Evolutionary conservation across 225 moss, liverwort and hornwort species (phyloP), one percentile per base, ranked within the genome.

Genomic region (Bryoerythrophyllum caledonicum): DNA sequence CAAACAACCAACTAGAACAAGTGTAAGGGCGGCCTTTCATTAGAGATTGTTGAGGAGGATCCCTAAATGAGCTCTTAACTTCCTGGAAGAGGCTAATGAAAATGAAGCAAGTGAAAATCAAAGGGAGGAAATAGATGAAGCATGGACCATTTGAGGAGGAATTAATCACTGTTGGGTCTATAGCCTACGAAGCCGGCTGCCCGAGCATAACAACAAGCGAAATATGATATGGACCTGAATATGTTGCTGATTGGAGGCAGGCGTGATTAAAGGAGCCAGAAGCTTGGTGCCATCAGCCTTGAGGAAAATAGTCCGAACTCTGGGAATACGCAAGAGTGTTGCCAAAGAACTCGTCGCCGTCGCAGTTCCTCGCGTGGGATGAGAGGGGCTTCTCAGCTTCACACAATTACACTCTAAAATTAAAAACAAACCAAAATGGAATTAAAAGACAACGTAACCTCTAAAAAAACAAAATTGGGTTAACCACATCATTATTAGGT

Each of bases 321-420:
- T 82, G 49, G 89, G 76, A 63, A 90, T 90, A 63, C 94, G 88
- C 73, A 99, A 75, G 20, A 99, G 82, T 38, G 93, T 90, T 46
- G 97, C 97, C 81, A 99, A 85, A 43, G 93, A 88, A 73, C 93
- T 91, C 23, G 95, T 94, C 65, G 97, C 94, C 49, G 85, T 94
- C 13, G 94, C 91, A 38, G 83, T 85, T 70, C 87, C 90, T 74
- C 89, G 90, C 43, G 76, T 82, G 66, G 87, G 81, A 86, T 94
- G 94, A 66, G 91, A 70, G 15, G 97, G 94, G 56, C 68, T 71
- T 79, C 82, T 85, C 64, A 99, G 76, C 94, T 97, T 88, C 63
- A 73, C 20, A 78, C 63, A 76, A 3, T 57, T 44, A 74, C 53
- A 56, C 46, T 25, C 13, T 7, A 44, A 75, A 44, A 14, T 24